These are phyloP conservation scores for Beauveria caledonica DNA, from an alignment of 2,329 filamentous ascomycete genomes.

Conservation along the genomic window DNA sequence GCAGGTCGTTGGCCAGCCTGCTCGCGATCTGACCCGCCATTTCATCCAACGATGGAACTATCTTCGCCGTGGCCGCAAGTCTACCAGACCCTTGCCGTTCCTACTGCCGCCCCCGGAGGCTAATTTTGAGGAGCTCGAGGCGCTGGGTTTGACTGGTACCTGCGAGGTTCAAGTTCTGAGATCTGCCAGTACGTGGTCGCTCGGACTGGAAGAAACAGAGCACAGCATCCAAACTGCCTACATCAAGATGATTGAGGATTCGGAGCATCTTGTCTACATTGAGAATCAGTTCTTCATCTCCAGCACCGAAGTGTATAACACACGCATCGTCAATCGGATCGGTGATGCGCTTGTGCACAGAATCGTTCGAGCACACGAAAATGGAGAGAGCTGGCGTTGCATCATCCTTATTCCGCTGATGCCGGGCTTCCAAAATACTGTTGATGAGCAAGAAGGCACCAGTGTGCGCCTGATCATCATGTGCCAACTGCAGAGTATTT, in stretches of 20 bases:
- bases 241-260: constrained; percentile 87
- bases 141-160: constrained; percentile 81
- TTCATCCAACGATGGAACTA: constrained; percentile 99
- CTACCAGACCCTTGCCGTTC: constrained; percentile 88
- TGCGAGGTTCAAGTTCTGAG: constrained; percentile 95
- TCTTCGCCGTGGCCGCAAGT: constrained; percentile 82
- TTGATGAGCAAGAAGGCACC: constrained; percentile 87
- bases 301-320: constrained; percentile 79
- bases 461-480: constrained; percentile 94
- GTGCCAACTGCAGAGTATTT: constrained; percentile 94
- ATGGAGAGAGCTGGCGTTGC: constrained; percentile 83
- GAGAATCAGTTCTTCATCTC: constrained; percentile 99
- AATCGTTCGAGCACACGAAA: constrained; percentile 73
- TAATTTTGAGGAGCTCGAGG: constrained; percentile 74
- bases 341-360: constrained; percentile 91
- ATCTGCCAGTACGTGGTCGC: constrained; percentile 84
- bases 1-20: constrained; percentile 95
- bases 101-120: constrained; percentile 90
- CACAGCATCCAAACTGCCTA: constrained; percentile 96
- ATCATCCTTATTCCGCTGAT: constrained; percentile 89
- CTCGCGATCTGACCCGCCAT: constrained; percentile 85
- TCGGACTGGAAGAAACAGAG: constrained; percentile 80
- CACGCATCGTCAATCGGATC: constrained; percentile 84
- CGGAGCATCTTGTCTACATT: constrained; percentile 95
- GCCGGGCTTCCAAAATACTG: constrained; percentile 97